A percentile compares a stretch with the other conserved stretches of the same genome.
These are phyloP conservation scores for Thymus quinquecostatus DNA, from an alignment of 257 asterid genomes.

Conservation along the genomic window DNA sequence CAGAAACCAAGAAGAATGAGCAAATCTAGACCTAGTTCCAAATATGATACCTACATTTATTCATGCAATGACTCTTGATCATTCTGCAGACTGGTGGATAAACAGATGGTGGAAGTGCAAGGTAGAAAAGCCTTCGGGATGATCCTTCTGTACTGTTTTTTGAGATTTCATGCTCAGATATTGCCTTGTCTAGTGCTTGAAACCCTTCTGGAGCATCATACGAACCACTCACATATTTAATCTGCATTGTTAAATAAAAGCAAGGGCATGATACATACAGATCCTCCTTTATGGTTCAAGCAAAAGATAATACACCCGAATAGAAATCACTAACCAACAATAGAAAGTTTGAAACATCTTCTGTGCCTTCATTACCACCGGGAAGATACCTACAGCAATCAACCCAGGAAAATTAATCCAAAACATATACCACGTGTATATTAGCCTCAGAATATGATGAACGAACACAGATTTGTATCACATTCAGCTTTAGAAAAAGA, in stretches of 20 bases:
- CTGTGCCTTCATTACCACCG: slow-evolving; percentile 51
- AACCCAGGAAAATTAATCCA: slow-evolving; percentile 22
- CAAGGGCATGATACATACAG: not conserved
- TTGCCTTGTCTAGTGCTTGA: slow-evolving; percentile 74
- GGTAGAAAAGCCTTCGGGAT: slow-evolving; percentile 92
- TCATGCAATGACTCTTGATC: slow-evolving; percentile 77
- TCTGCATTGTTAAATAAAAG: slow-evolving; percentile 48
- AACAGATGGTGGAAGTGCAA: slow-evolving; percentile 99
- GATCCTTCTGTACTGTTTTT: slow-evolving; percentile 71
- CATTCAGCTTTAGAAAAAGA: not conserved
- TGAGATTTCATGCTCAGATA: slow-evolving; percentile 80
- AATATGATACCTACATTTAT: slow-evolving; percentile 57
- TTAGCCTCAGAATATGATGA: not conserved
- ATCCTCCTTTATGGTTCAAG: not conserved
- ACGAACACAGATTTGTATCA: not conserved
- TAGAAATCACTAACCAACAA: slow-evolving; percentile 67
- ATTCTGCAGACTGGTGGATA: slow-evolving; percentile 96
- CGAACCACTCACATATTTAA: slow-evolving; percentile 89
- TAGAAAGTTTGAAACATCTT: slow-evolving; percentile 64
- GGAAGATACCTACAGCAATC: slow-evolving; percentile 69
- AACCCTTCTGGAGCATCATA: slow-evolving; percentile 92
- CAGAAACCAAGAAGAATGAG: slow-evolving; percentile 19
- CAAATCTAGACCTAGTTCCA: not conserved
- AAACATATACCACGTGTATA: slow-evolving; percentile 5
- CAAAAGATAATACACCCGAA: slow-evolving; percentile 19